These are phyloP conservation scores for Stagonosporopsis cucurbitacearum DNA, from an alignment of 2,329 filamentous ascomycete genomes.

Conservation along the genomic window DNA sequence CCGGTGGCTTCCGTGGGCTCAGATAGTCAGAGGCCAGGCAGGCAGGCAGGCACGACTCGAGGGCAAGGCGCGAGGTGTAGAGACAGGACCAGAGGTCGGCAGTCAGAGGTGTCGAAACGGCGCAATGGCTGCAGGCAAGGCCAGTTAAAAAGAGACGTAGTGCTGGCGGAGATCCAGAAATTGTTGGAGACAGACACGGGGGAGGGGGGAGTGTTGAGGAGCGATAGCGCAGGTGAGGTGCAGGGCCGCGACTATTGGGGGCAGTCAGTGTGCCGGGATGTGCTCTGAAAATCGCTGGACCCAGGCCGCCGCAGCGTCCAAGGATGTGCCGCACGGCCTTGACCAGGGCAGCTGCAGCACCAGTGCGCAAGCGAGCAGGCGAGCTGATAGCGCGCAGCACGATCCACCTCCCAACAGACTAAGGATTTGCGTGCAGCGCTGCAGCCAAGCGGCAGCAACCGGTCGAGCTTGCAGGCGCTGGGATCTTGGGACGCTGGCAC, in stretches of 20 bases:
- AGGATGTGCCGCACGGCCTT: conserved; percentile 25
- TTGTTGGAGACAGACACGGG: conserved; percentile 28
- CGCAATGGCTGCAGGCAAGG: conserved; percentile 28
- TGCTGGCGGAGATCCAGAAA: conserved; percentile 45
- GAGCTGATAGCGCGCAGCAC: conserved; percentile 35
- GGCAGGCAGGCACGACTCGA: conserved; percentile 14
- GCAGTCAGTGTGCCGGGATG: conserved; percentile 37
- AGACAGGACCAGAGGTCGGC: conserved; percentile 11
- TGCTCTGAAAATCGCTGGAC: conserved; percentile 36
- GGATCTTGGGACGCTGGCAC: background rate
- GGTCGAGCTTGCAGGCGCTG: conserved; percentile 21
- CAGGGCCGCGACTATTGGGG: conserved; percentile 44
- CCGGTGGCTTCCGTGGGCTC: conserved; percentile 40
- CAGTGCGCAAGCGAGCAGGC: conserved; percentile 40
- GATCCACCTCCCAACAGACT: conserved; percentile 43
- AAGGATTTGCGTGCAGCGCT: conserved; percentile 35
- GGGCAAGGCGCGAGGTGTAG: conserved; percentile 14
- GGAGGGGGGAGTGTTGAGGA: conserved; percentile 42
- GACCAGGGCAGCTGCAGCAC: conserved; percentile 27
- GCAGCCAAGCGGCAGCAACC: conserved; percentile 41
- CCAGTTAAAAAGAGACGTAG: conserved; percentile 40
- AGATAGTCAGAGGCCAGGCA: background rate
- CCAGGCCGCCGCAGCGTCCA: conserved; percentile 25
- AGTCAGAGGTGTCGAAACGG: conserved; percentile 23
- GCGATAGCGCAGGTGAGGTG: conserved; percentile 40